phyloP scores from a whole-genome alignment of 495 filamentous ascomycete species.

The Penicillium paradoxum region DNA sequence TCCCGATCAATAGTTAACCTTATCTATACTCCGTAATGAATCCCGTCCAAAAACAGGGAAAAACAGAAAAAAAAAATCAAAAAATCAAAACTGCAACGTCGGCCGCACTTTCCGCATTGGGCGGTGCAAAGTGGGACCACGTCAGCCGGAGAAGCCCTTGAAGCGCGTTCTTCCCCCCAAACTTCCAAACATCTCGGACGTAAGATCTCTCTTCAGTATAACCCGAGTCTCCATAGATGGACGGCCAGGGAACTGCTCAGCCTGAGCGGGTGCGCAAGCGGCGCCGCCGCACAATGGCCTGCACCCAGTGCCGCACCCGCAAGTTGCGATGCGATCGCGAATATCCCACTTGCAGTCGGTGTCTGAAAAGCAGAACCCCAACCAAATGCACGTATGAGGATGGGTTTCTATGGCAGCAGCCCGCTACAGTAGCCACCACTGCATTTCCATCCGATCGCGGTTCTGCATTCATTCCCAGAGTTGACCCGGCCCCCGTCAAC shows the following conservation, averaged over 20 bases:
- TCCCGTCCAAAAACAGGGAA: too few relatives aligned
- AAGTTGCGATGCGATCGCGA: constrained; percentile 68
- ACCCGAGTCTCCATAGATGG: constrained; percentile 3
- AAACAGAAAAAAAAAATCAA: not conserved
- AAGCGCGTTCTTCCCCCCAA: not conserved
- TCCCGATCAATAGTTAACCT: too few relatives aligned
- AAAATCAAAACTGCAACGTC: not conserved
- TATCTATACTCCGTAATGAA: too few relatives aligned
- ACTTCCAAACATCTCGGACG: constrained; percentile 1
- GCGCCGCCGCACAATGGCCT: constrained; percentile 39
- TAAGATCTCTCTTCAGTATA: not conserved
- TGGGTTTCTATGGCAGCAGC: constrained; percentile 46
- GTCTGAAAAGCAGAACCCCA: constrained; percentile 46
- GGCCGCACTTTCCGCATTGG: constrained; percentile 16
- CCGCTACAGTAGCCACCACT: constrained; percentile 31
- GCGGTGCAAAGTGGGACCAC: constrained; percentile 9
- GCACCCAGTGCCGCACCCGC: constrained; percentile 55
- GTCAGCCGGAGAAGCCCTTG: constrained; percentile 6
- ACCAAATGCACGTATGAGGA: constrained; percentile 43
- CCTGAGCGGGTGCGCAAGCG: constrained; percentile 37
- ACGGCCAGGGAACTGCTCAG: constrained; percentile 11
- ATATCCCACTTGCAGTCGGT: constrained; percentile 60
- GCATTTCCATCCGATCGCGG: constrained; percentile 27
- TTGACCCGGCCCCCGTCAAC: constrained; percentile 24
- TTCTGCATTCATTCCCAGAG: constrained; percentile 14